These are phyloP conservation scores for Xylaria intraflava DNA, from an alignment of 495 filamentous ascomycete species.

Conservation along the genomic window DNA sequence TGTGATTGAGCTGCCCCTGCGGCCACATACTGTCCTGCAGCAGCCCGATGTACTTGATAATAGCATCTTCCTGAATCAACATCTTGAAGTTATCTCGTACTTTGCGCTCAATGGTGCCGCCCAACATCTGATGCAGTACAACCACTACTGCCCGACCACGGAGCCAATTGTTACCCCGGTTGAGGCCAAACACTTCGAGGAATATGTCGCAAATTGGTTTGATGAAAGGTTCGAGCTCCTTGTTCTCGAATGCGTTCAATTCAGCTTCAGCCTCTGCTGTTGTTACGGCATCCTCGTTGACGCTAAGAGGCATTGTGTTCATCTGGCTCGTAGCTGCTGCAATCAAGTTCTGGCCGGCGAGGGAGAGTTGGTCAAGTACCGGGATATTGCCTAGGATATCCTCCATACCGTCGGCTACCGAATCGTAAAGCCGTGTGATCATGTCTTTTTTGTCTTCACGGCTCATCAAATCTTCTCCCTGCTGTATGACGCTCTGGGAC, in stretches of 20 bases:
- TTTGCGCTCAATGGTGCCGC: conserved; percentile 95
- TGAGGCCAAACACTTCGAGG: conserved; percentile 90
- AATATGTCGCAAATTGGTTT: conserved; percentile 98
- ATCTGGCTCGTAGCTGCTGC: conserved; percentile 79
- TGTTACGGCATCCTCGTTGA: conserved; percentile 49
- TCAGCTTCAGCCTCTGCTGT: conserved; percentile 91
- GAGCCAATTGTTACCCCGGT: conserved; percentile 88
- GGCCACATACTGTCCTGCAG: conserved; percentile 77
- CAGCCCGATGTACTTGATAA: conserved; percentile 67
- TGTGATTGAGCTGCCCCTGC: conserved; percentile 49
- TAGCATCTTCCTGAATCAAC: conserved; percentile 66
- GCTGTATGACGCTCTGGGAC: conserved; percentile 76
- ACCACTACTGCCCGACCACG: conserved; percentile 92
- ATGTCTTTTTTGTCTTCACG: conserved; percentile 74
- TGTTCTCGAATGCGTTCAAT: conserved; percentile 84
- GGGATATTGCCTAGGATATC: conserved; percentile 94
- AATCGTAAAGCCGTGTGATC: conserved; percentile 90
- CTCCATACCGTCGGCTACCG: conserved; percentile 96
- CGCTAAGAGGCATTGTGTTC: conserved; percentile 43
- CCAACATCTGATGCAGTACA: conserved; percentile 70
- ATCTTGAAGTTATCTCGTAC: conserved; percentile 71
- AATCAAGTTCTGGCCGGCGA: conserved; percentile 88
- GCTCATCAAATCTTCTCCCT: conserved; percentile 35
- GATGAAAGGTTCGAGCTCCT: conserved; percentile 88
- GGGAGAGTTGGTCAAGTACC: conserved; percentile 87